Evolutionary conservation across 139 green algal species (phyloP).

Genomic region (Chlorella sorokiniana): DNA sequence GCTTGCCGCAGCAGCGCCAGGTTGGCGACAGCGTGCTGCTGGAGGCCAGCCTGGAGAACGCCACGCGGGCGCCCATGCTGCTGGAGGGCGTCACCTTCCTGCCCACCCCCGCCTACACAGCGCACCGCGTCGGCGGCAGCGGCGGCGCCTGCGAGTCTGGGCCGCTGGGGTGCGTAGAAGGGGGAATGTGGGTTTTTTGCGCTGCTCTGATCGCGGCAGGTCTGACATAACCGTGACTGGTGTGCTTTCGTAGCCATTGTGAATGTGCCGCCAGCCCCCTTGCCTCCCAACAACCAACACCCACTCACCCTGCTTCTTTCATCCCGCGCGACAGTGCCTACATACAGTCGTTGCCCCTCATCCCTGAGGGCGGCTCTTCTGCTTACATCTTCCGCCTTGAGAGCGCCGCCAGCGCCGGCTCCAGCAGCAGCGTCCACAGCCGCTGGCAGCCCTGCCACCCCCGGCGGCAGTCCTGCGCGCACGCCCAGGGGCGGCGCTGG

Average conservation of each 20-base stretch:
- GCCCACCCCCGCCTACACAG: conserved; percentile 27
- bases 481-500: not conserved
- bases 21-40: conserved; percentile 55
- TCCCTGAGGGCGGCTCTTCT: conserved; percentile 5
- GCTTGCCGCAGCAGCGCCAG: conserved; percentile 13
- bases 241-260: no score
- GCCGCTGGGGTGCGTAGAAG: not conserved
- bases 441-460: not conserved
- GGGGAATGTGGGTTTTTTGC: no score
- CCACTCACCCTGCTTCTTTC: not conserved
- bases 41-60: conserved; percentile 79
- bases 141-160: not conserved
- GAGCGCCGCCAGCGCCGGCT: no score
- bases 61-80: conserved; percentile 63
- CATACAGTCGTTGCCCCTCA: not conserved
- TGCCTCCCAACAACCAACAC: not conserved
- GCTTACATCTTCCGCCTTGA: conserved; percentile 34
- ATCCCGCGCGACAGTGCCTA: not conserved
- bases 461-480: not conserved
- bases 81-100: conserved; percentile 71
- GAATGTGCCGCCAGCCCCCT: no score
- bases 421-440: no score
- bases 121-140: conserved; percentile 17
- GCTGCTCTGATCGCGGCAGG: not conserved
- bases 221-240: no score